phyloP scores from a whole-genome alignment of 1,284 basidiomycete species.

The Fomitiporia mediterranea region DNA sequence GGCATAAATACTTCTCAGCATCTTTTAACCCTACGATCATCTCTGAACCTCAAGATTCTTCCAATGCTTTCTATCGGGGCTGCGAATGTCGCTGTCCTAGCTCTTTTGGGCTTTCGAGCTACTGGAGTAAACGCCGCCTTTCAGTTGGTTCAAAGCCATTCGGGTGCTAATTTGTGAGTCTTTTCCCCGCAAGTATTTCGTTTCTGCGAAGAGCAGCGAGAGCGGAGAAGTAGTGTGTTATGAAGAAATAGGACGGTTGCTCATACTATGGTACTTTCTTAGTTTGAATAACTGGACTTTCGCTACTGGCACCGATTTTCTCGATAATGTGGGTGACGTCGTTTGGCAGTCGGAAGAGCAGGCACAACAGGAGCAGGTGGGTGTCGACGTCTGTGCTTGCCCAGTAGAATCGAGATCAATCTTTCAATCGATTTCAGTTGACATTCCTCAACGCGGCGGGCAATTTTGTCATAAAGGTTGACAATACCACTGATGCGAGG shows the following conservation, averaged over 20 bases:
- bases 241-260: background rate
- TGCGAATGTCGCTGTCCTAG: background rate
- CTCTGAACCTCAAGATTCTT: too few relatives aligned
- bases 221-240: background rate
- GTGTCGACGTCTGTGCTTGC: too few relatives aligned
- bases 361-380: slow-evolving; percentile 1
- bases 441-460: slow-evolving; percentile 20
- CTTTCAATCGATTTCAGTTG: background rate
- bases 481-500: slow-evolving; percentile 22
- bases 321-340: slow-evolving; percentile 20
- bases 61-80: too few relatives aligned
- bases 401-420: too few relatives aligned
- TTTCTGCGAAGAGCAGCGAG: background rate
- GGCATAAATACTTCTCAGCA: too few relatives aligned
- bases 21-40: too few relatives aligned
- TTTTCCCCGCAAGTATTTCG: background rate
- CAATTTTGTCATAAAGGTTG: slow-evolving; percentile 22
- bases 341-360: slow-evolving; percentile 13
- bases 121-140: background rate
- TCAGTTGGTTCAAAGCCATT: slow-evolving; percentile 2
- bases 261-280: background rate
- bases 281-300: slow-evolving; percentile 19
- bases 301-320: slow-evolving; percentile 13
- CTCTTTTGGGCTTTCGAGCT: background rate
- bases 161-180: slow-evolving; percentile 7